These are phyloP conservation scores for Alternaria arborescens DNA, from an alignment of 2,329 filamentous ascomycete genomes.

Conservation along the genomic window DNA sequence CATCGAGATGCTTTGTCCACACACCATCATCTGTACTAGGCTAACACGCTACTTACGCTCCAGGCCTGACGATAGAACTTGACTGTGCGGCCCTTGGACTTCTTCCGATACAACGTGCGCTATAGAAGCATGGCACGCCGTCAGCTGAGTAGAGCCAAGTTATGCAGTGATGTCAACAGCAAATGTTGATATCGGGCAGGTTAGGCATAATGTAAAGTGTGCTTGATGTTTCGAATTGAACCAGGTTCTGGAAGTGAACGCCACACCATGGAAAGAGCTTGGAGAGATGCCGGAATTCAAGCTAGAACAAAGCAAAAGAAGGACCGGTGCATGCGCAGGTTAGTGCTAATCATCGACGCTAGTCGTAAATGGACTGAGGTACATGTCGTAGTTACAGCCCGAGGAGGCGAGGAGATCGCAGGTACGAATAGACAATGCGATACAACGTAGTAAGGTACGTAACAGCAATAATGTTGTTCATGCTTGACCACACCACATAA, in stretches of 20 bases:
- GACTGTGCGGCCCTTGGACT: background rate
- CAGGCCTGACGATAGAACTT: background rate
- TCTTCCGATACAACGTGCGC: background rate
- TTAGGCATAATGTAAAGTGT: background rate
- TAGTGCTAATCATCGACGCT: background rate
- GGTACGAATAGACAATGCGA: background rate
- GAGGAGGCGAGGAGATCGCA: background rate
- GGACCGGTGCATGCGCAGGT: background rate
- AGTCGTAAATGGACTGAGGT: background rate
- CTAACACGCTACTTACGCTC: background rate
- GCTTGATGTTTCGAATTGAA: background rate
- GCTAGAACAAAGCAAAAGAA: background rate
- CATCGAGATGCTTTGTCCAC: background rate
- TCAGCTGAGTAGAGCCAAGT: background rate
- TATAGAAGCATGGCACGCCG: background rate
- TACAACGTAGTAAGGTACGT: background rate
- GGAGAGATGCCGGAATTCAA: background rate
- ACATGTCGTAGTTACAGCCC: background rate
- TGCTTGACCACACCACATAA: background rate
- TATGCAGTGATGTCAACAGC: background rate
- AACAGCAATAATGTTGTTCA: no score
- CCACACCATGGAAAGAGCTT: background rate
- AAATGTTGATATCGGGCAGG: background rate
- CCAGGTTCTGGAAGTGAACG: background rate
- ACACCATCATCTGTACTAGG: background rate